Evolutionary conservation across 768 basidiomycete species (phyloP), one percentile per base, ranked within the genome.

Genomic region (Mycena galericulata): DNA sequence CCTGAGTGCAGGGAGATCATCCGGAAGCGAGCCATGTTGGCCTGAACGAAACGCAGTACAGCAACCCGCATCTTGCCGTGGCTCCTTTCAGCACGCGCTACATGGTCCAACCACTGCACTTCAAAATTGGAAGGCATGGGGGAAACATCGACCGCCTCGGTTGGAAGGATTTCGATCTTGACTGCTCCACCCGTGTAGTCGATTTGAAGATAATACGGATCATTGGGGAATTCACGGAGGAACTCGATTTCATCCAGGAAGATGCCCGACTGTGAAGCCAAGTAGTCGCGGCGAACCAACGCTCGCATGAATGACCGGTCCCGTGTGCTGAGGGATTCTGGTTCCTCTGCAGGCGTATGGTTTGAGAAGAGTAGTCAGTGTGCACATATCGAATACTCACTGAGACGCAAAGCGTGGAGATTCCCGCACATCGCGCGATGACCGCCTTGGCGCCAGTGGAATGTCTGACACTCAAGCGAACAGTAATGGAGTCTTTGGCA

Each of bases 231-330:
- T 5, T 55, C 54, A n/a, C 24, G 34, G 22, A 55, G 32, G 18
- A 55, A 20, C 34, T 40, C 34, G n/a, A 55, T 20, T 40, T 55
- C 30, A 0, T 36, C 34, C n/a, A 36, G 9, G 2, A 54, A 15
- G 24, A 34, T n/a, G 45, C 3, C 14, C 30, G 12, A 0, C 22
- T 27, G 26, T 12, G 8, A 3, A 2, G 18, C 2, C 10, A 6
- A 24, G n/a, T 47, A 60, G n/a, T 60, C 58, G 45, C 47, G 58
- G 58, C 26, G 45, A 32, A n/a, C 46, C 17, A 60, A 32, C 12
- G 32, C 32, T 5, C 45, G 58, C 45, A 60, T 47, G 32, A 60
- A 60, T 22, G 58, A 22, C 20, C 58, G 43, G 29, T 60, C 58
- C 18, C 58, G 58, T 27, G 58, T 36, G 15, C 18, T 40, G 15